Conservation (phyloP, 129 eudicot species). For the Saposhnikovia divaricata region DNA sequence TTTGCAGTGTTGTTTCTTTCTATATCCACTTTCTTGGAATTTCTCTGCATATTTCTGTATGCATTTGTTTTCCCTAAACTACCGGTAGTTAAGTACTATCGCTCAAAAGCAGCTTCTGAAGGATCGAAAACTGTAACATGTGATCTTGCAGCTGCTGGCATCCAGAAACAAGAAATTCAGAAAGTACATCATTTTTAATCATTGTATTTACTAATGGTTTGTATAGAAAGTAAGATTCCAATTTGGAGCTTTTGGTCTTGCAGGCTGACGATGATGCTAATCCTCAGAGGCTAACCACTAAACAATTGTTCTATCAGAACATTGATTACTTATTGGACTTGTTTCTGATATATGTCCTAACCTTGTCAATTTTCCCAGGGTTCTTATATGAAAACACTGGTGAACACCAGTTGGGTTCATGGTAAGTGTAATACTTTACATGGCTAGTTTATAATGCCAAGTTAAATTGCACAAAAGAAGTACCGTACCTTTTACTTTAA, state of each 20-base stretch:
- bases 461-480: neutral
- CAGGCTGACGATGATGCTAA: constrained; percentile 32
- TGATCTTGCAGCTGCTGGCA: constrained; percentile 75
- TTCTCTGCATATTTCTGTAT: constrained; percentile 60
- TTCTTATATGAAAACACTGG: constrained; percentile 79
- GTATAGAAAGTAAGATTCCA: neutral
- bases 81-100: constrained; percentile 60
- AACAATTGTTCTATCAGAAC: constrained; percentile 43
- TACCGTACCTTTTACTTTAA: neutral
- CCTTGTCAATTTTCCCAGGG: constrained; percentile 73
- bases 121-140: constrained; percentile 69
- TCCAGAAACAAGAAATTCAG: constrained; percentile 26
- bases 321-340: constrained; percentile 54
- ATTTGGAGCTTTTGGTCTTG: constrained; percentile 3
- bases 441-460: neutral
- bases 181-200: constrained; percentile 10
- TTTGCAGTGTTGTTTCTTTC: constrained; percentile 66
- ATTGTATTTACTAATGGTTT: neutral
- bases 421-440: constrained; percentile 29
- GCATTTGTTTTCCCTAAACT: constrained; percentile 52
- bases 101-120: constrained; percentile 64
- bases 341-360: constrained; percentile 46
- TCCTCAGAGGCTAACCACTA: constrained; percentile 40
- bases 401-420: constrained; percentile 47
- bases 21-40: constrained; percentile 49